Conservation (phyloP, 2,329 filamentous ascomycete species). For the Sporothrix protearum region DNA sequence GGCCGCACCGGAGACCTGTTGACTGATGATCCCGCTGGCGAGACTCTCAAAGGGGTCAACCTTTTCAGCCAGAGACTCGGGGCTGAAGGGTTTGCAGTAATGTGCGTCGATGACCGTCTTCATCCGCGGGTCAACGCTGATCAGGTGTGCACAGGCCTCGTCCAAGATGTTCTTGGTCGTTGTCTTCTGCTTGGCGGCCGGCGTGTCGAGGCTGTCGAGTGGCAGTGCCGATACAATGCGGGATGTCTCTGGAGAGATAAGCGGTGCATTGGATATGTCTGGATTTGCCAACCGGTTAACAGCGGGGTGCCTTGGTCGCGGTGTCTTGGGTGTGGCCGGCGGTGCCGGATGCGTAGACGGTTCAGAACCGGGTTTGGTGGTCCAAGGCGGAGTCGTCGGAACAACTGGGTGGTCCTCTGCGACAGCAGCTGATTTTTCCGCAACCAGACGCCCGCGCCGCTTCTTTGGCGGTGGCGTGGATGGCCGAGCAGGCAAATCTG, state of each 20-base stretch:
- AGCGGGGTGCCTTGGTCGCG: conserved; percentile 41
- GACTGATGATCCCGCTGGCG: conserved; percentile 84
- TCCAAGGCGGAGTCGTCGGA: conserved; percentile 47
- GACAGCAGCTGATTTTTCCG: neutral
- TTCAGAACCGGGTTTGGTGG: conserved; percentile 41
- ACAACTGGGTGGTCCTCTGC: conserved; percentile 26
- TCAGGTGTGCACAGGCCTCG: conserved; percentile 70
- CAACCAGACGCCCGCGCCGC: conserved; percentile 26
- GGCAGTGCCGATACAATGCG: conserved; percentile 50
- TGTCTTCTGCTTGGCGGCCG: conserved; percentile 36
- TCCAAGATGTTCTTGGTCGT: conserved; percentile 72
- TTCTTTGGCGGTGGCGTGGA: conserved; percentile 33
- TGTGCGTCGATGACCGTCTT: conserved; percentile 68
- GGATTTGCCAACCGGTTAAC: conserved; percentile 59
- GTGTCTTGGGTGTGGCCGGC: conserved; percentile 33
- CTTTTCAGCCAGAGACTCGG: conserved; percentile 75
- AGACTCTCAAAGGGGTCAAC: conserved; percentile 86
- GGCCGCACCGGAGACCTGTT: conserved; percentile 92
- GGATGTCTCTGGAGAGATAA: conserved; percentile 69
- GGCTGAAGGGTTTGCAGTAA: conserved; percentile 73
- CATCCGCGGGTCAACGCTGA: conserved; percentile 69
- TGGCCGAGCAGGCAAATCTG: neutral
- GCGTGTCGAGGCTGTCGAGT: conserved; percentile 45
- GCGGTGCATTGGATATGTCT: conserved; percentile 62
- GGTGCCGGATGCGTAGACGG: conserved; percentile 30